These are phyloP conservation scores for Albugo candida DNA, from an alignment of 352 stramenopile species.

Conservation along the genomic window DNA sequence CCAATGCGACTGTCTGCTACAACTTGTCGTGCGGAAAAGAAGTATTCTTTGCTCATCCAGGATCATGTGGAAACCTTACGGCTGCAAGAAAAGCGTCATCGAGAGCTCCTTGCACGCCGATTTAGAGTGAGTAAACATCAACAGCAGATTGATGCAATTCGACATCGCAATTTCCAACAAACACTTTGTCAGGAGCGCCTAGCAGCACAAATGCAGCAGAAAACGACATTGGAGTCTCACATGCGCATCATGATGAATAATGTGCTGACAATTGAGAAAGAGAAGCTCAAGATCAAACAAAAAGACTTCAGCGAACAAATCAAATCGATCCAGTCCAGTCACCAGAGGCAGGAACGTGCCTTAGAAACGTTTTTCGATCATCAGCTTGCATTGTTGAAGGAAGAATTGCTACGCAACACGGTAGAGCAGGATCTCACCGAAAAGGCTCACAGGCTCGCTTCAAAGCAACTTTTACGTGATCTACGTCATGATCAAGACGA, in stretches of 20 bases:
- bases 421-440: no score
- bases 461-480: slow-evolving; percentile 45
- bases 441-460: slow-evolving; percentile 11
- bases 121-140: slow-evolving; percentile 35
- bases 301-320: slow-evolving; percentile 43
- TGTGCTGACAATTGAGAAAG: slow-evolving; percentile 38
- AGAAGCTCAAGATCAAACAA: slow-evolving; percentile 30
- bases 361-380: no score
- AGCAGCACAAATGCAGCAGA: slow-evolving; percentile 30
- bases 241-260: slow-evolving; percentile 44
- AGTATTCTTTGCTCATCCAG: slow-evolving; percentile 54
- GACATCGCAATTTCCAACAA: slow-evolving; percentile 36
- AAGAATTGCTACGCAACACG: no score
- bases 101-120: slow-evolving; percentile 34
- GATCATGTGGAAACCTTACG: slow-evolving; percentile 42
- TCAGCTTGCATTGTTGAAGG: no score
- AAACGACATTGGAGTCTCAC: slow-evolving; percentile 45
- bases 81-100: slow-evolving; percentile 34
- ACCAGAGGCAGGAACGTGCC: no score
- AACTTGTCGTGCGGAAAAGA: slow-evolving; percentile 24
- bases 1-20: slow-evolving; percentile 16
- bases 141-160: slow-evolving; percentile 17
- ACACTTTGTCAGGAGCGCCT: slow-evolving; percentile 48
- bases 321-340: no score
- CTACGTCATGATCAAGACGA: slow-evolving; percentile 34